These are phyloP conservation scores for Collybia mongolica DNA, from an alignment of 768 basidiomycete genomes.

Conservation along the genomic window DNA sequence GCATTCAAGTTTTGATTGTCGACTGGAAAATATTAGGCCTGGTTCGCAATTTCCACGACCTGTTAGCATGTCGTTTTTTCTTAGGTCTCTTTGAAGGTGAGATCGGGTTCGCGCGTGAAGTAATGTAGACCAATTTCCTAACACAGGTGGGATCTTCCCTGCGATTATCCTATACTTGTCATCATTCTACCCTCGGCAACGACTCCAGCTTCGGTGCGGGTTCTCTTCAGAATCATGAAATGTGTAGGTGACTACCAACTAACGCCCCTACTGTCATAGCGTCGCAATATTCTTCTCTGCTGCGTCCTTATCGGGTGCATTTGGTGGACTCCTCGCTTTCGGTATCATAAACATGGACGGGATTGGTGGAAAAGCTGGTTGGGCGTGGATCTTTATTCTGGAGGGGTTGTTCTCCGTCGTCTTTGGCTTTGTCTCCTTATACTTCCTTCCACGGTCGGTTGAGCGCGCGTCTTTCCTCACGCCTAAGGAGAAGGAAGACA, in stretches of 20 bases:
- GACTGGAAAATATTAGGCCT: constrained; percentile 22
- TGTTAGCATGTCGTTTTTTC: constrained; percentile 49
- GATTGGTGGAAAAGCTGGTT: constrained; percentile 41
- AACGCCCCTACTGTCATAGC: constrained; percentile 10
- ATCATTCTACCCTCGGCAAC: constrained; percentile 27
- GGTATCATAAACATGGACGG: constrained; percentile 52
- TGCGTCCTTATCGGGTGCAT: constrained; percentile 44
- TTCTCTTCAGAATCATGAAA: not conserved
- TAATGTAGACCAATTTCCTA: constrained; percentile 9
- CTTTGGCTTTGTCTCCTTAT: constrained; percentile 40
- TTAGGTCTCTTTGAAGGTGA: constrained; percentile 45
- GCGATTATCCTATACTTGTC: constrained; percentile 30
- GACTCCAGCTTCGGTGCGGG: constrained; percentile 7
- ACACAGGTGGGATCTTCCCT: constrained; percentile 28
- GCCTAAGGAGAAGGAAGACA: constrained; percentile 29
- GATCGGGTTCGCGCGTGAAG: constrained; percentile 20
- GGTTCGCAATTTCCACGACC: constrained; percentile 34
- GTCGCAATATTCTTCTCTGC: constrained; percentile 27
- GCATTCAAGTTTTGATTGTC: not conserved
- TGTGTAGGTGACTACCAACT: not conserved
- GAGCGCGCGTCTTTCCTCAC: constrained; percentile 34
- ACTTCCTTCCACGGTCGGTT: constrained; percentile 39
- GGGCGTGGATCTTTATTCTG: constrained; percentile 62
- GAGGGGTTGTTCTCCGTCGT: constrained; percentile 46
- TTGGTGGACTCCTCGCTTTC: constrained; percentile 58